Conservation (phyloP, 768 basidiomycete genomes). For the Leccinum boreale region DNA sequence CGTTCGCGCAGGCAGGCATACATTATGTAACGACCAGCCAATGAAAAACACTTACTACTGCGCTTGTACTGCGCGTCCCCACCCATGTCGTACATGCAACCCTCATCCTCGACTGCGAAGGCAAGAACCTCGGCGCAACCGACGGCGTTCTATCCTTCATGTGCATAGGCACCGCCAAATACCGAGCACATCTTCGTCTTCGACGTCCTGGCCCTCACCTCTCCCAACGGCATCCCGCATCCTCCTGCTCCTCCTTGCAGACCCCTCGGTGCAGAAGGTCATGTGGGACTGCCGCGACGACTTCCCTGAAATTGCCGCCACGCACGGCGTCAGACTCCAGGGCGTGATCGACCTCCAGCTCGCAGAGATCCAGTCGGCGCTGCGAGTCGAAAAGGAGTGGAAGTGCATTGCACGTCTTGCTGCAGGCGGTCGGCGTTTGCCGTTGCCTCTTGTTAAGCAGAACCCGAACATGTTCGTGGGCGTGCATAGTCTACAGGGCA, state of each 20-base stretch:
- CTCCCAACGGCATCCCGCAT: slow-evolving; percentile 7
- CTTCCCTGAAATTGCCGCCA: slow-evolving; percentile 32
- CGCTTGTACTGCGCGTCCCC: slow-evolving; percentile 14
- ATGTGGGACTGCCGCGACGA: slow-evolving; percentile 45
- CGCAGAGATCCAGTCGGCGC: slow-evolving; percentile 32
- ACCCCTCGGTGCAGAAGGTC: slow-evolving; percentile 33
- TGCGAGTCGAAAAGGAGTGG: slow-evolving; percentile 25
- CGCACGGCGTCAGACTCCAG: slow-evolving; percentile 27
- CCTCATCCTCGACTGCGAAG: slow-evolving; percentile 38
- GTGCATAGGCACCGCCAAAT: slow-evolving; percentile 30
- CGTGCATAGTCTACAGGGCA: slow-evolving; percentile 23
- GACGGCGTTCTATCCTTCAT: slow-evolving; percentile 36
- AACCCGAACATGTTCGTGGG: slow-evolving; percentile 24
- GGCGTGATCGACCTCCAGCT: slow-evolving; percentile 41
- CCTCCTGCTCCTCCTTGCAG: slow-evolving; percentile 30
- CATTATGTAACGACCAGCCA: not conserved
- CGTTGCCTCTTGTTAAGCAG: slow-evolving; percentile 20
- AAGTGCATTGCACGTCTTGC: slow-evolving; percentile 27
- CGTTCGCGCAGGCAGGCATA: no score
- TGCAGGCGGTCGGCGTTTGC: slow-evolving; percentile 21
- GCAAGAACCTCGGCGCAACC: slow-evolving; percentile 29
- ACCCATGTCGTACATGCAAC: slow-evolving; percentile 14
- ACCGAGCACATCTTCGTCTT: slow-evolving; percentile 36
- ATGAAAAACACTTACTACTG: slow-evolving; percentile 10
- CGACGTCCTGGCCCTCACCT: slow-evolving; percentile 32